Base-by-base conservation (phyloP, 2,329 filamentous ascomycete genomes). In the Alternaria triticimaculans region DNA sequence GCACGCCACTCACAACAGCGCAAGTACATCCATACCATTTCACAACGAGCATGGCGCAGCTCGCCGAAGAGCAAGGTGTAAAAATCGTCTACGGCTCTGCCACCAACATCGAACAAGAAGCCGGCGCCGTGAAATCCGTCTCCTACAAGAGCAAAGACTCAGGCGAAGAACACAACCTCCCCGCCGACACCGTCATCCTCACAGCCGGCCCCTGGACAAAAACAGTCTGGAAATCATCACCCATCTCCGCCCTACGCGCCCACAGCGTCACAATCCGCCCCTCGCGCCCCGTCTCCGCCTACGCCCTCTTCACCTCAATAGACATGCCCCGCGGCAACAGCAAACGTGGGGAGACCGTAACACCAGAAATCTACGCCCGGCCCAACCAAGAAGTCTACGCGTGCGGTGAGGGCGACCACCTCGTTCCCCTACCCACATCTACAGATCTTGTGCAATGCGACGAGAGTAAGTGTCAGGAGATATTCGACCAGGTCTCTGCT, bases 21-120 rank as follows among this genome's bases (percentile, higher is more conserved):
- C 96, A 99, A 80, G 95, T 98, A 3, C 95, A 99, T 74, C 96
- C 96, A 0, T 92, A 90, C 65, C 89, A 93, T 48, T 98, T 99
- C 76, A 98, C 96, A 0, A 95, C 88, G 0, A 86, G 89, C 15
- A 96, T 98, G 68, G 92, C 92, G 5, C 84, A 88, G 45, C 85
- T 97, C 12, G 94, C 95, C 0, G 82, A 87, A 60, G 87, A 92
- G 55, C 76, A 78, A 37, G 84, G 84, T 2, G 83, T 80, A 1
- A 79, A 90, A 21, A 85, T 97, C 57, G 84, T 88, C 28, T 84
- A 90, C 46, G 89, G 90, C 25, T 86, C 88, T 2, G 94, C 94
- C 4, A 93, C 88, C 3, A 83, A 82, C 15, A 91, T 97, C 65
- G 85, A 87, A 54, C 85, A 87, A 9, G 66, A 73, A 23, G 80